phyloP scores from a whole-genome alignment of 108 stramenopile species.

The Aurantiochytrium sp. region DNA sequence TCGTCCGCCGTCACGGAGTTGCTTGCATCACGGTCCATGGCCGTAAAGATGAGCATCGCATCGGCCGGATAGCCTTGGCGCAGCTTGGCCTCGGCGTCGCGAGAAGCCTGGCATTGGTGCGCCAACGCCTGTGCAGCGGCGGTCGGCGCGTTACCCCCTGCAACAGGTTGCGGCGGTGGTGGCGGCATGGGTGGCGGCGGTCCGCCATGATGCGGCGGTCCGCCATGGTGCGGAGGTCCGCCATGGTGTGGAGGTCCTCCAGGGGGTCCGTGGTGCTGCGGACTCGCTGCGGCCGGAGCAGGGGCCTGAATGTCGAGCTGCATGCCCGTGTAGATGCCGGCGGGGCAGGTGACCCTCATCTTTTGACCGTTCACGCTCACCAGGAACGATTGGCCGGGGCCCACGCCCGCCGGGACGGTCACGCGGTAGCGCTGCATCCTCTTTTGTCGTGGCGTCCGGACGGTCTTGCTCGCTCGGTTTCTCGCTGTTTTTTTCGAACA shows the following conservation, averaged over 20 bases:
- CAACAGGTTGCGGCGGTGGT: not conserved
- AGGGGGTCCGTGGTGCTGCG: too few relatives aligned
- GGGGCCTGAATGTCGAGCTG: not conserved
- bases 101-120: not conserved
- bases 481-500: too few relatives aligned
- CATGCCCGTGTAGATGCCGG: not conserved
- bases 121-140: not conserved
- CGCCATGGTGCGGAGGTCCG: not conserved
- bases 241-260: not conserved
- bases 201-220: not conserved
- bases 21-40: not conserved
- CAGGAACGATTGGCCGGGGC: not conserved
- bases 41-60: not conserved
- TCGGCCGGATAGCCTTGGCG: not conserved
- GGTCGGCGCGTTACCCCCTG: not conserved
- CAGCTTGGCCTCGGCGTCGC: not conserved
- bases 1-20: constrained; percentile 13
- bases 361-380: not conserved
- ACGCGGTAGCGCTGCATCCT: not conserved
- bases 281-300: not conserved
- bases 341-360: not conserved
- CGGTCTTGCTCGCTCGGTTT: too few relatives aligned
- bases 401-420: not conserved
- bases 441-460: too few relatives aligned
- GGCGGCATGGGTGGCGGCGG: not conserved